These are phyloP conservation scores for Dioscorea alata DNA, from an alignment of 106 monocot species.

Conservation along the genomic window DNA sequence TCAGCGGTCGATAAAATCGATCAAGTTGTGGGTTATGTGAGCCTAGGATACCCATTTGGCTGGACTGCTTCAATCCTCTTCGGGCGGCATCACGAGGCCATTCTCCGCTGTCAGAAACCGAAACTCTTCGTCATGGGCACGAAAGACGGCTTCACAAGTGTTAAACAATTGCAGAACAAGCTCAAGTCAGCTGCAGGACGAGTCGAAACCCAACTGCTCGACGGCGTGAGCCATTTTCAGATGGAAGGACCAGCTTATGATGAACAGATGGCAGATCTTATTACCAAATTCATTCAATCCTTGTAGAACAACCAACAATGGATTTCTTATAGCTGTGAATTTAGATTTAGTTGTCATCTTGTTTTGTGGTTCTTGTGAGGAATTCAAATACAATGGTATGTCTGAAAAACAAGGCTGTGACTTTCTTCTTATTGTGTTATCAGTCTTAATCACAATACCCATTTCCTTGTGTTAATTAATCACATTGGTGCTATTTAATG, in stretches of 20 bases:
- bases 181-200: conserved; percentile 66
- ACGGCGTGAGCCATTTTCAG: conserved; percentile 86
- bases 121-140: conserved; percentile 95
- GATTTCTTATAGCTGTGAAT: not conserved
- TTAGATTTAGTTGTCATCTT: not conserved
- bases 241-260: conserved; percentile 97
- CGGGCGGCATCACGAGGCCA: conserved; percentile 70
- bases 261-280: conserved; percentile 57
- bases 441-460: no score
- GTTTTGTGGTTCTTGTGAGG: no score
- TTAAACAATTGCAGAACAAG: conserved; percentile 81
- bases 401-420: no score
- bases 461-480: no score
- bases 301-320: conserved; percentile 9
- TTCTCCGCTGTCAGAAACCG: conserved; percentile 59
- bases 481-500: not conserved
- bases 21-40: conserved; percentile 70
- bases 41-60: conserved; percentile 91
- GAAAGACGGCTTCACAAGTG: conserved; percentile 88
- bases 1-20: conserved; percentile 87
- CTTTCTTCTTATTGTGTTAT: no score
- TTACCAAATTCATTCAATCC: conserved; percentile 37
- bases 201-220: conserved; percentile 60
- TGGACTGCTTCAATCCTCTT: conserved; percentile 73
- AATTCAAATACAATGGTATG: no score